Conservation (phyloP, 768 basidiomycete species). For the Kwoniella shandongensis region DNA sequence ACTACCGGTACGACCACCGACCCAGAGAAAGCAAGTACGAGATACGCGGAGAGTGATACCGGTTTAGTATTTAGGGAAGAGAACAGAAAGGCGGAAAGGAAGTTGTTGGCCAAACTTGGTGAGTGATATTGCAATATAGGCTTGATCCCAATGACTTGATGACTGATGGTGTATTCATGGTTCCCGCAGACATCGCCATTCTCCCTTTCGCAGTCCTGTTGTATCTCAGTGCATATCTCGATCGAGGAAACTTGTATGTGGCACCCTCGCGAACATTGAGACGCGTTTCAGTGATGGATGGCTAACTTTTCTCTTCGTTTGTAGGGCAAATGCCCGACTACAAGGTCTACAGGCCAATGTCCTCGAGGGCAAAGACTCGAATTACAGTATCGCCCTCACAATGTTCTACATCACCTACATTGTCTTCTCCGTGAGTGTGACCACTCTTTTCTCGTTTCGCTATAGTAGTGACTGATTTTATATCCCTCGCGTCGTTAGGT, state of each 20-base stretch:
- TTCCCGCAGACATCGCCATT: slow-evolving; percentile 47
- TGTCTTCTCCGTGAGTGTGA: slow-evolving; percentile 24
- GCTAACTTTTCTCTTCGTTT: background rate
- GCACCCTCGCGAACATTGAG: no score
- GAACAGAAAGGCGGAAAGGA: slow-evolving; percentile 35
- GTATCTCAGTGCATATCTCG: slow-evolving; percentile 56
- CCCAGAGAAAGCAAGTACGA: slow-evolving; percentile 33
- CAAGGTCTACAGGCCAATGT: slow-evolving; percentile 51
- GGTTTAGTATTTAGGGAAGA: slow-evolving; percentile 25
- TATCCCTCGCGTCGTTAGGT: no score
- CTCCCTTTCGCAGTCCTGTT: slow-evolving; percentile 55
- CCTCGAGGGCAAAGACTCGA: slow-evolving; percentile 45
- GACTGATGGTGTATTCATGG: no score
- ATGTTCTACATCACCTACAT: slow-evolving; percentile 55
- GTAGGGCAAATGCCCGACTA: slow-evolving; percentile 49
- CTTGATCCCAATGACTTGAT: background rate
- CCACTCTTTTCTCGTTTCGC: no score
- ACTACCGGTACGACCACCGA: slow-evolving; percentile 19
- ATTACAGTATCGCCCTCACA: slow-evolving; percentile 51
- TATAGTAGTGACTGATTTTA: background rate
- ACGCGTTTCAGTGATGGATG: slow-evolving; percentile 1
- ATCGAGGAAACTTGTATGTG: slow-evolving; percentile 53
- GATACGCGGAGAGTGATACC: slow-evolving; percentile 28
- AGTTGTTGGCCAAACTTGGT: slow-evolving; percentile 43
- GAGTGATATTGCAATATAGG: slow-evolving; percentile 16